Evolutionary conservation across 768 basidiomycete genomes (phyloP), one percentile per base, ranked within the genome.

Genomic region (Boletus speciosus): DNA sequence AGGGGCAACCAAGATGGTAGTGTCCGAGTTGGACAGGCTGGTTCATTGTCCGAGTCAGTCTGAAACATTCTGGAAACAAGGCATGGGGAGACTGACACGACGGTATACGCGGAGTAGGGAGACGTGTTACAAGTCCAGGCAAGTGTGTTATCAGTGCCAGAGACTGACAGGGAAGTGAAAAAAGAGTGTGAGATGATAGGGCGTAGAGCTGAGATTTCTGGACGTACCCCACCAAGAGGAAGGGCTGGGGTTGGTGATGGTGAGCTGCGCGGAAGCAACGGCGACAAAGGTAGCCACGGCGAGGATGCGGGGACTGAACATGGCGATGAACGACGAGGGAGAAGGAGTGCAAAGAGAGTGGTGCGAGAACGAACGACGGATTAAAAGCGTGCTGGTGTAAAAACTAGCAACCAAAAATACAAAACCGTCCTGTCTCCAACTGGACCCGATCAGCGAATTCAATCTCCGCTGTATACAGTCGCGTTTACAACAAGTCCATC

Each of bases 181-280:
- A 51, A 49, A 16, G 14, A 34, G 36, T 0, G 25, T 52, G 1
- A 49, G 49, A 42, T 27, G 36, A 27, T 23, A 38, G 32, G 9
- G 48, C 35, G 43, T 34, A 11, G 41, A 9, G 8, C 47, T 7
- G 39, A 32, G n/a, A 47, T 49, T 23, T 34, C 29, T 1, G 25
- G 14, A 76, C 81, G 47, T 55, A 86, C 85, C 80, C 85, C 85
- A 86, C 84, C 84, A 86, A 8, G 71, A 63, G 59, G 69, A 48
- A 2, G 74, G 39, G 32, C 74, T 71, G 2, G 85, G 85, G 39
- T 66, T 61, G 42, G 75, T 69, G 71, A 86, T 71, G 38, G 60
- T 32, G 52, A 83, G 70, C 56, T 76, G 69, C 8, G 56, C 64
- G 57, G 69, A 65, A 39, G 71, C 74, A 39, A 73, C 65, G 48